A percentile compares a stretch with the other conserved stretches of the same genome.
Evolutionary conservation across 352 stramenopile genomes (phyloP).

Genomic region (Pythium pyrilobum): DNA sequence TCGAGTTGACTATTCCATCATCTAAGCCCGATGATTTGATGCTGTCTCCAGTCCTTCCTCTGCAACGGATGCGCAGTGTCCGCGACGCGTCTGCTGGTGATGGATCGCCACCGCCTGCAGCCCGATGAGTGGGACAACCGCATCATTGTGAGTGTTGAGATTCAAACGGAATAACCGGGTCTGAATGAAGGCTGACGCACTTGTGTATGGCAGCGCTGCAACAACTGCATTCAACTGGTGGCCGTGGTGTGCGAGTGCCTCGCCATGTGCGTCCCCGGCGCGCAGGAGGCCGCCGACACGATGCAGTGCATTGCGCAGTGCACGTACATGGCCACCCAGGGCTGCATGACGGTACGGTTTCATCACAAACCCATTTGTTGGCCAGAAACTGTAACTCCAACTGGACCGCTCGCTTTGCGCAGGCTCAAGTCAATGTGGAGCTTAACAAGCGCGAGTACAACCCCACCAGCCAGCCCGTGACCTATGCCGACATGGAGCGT

Average conservation of each 20-base stretch:
- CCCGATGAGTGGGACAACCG: conserved; percentile 92
- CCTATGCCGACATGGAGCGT: conserved; percentile 63
- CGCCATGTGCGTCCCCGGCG: conserved; percentile 63
- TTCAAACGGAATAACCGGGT: background rate
- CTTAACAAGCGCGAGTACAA: conserved; percentile 81
- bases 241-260: conserved; percentile 75
- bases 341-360: conserved; percentile 86
- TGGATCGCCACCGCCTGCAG: conserved; percentile 87
- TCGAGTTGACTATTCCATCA: background rate
- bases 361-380: background rate
- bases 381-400: background rate
- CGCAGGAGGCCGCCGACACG: conserved; percentile 67
- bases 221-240: conserved; percentile 89
- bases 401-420: background rate
- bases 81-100: conserved; percentile 87
- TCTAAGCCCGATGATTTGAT: background rate
- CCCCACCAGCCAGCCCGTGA: conserved; percentile 16
- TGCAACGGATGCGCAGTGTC: conserved; percentile 90
- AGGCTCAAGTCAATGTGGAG: conserved; percentile 90
- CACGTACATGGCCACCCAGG: conserved; percentile 88
- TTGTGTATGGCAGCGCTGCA: conserved; percentile 64
- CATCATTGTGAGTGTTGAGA: conserved; percentile 81
- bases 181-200: background rate
- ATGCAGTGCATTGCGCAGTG: conserved; percentile 88
- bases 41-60: conserved; percentile 43